Percentiles rank a stretch among this genome's conserved stretches.
Conservation (phyloP, 257 asterid species). For the Oldenlandia corymbosa region DNA sequence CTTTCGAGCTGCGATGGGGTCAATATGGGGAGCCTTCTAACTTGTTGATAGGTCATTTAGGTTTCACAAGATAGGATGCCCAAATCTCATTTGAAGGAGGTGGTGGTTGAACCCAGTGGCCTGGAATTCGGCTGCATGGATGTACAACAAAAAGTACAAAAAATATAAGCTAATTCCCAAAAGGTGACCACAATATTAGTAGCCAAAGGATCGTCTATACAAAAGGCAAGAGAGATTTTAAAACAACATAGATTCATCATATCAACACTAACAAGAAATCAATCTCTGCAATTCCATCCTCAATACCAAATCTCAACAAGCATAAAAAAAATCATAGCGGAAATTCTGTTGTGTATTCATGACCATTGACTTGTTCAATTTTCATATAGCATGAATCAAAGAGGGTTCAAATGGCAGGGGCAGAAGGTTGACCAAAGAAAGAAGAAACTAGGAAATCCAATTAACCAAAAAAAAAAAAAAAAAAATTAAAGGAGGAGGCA, state of each 20-base stretch:
- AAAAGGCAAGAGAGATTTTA: too few species aligned
- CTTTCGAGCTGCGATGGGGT: not conserved
- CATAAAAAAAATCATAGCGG: not conserved
- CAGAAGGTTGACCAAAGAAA: not conserved
- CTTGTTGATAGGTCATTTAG: constrained; percentile 21
- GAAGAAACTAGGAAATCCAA: not conserved
- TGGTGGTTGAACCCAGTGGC: constrained; percentile 90
- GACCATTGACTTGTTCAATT: not conserved
- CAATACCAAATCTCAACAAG: not conserved
- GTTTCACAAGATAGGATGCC: constrained; percentile 78
- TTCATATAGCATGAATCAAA: not conserved
- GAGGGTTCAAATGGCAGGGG: not conserved
- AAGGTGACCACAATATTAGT: too few species aligned
- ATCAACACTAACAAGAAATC: not conserved
- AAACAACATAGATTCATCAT: not conserved
- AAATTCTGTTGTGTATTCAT: not conserved
- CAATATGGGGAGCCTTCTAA: not conserved
- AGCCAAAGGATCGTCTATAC: too few species aligned
- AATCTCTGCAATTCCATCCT: not conserved
- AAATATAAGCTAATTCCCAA: constrained; percentile 1
- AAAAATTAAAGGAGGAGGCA: not conserved
- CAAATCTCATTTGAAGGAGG: constrained; percentile 82
- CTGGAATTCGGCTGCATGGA: constrained; percentile 78
- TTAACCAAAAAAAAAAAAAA: too few species aligned
- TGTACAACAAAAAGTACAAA: constrained; percentile 14